Evolutionary conservation across 1,284 basidiomycete species (phyloP).

Genomic region (Pterulicium gracile): DNA sequence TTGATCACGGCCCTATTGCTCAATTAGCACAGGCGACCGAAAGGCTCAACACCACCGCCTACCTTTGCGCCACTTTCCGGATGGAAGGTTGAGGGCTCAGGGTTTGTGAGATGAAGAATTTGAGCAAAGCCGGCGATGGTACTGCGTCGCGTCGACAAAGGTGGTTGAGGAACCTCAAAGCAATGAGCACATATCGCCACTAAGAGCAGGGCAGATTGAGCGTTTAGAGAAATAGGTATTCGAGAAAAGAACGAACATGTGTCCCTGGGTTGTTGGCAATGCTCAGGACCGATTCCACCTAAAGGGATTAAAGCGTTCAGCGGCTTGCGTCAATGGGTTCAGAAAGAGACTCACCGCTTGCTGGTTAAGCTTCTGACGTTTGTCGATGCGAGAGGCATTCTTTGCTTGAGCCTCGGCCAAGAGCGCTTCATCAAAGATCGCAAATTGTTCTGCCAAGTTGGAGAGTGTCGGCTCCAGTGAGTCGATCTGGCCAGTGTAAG

Average conservation of each 20-base stretch:
- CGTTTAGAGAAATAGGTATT: constrained; percentile 2
- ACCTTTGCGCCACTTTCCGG: constrained; percentile 63
- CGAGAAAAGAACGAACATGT: constrained; percentile 42
- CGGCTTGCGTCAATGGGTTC: background rate
- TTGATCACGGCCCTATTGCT: constrained; percentile 63
- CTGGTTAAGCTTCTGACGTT: constrained; percentile 34
- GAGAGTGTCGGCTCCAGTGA: constrained; percentile 34
- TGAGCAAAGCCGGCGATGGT: constrained; percentile 51
- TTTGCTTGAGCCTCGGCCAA: constrained; percentile 32
- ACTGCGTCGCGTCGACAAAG: constrained; percentile 72
- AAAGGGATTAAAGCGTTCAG: constrained; percentile 7
- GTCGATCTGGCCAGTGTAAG: constrained; percentile 37
- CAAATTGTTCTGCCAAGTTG: constrained; percentile 40
- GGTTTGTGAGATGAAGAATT: constrained; percentile 60
- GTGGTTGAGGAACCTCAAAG: constrained; percentile 60
- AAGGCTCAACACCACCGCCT: constrained; percentile 20
- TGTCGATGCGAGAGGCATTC: constrained; percentile 26
- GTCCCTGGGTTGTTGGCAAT: constrained; percentile 58
- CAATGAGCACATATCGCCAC: constrained; percentile 87
- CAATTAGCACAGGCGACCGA: no score
- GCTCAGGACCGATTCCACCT: constrained; percentile 58
- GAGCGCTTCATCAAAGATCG: constrained; percentile 32
- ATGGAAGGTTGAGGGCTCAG: constrained; percentile 78
- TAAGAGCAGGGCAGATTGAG: constrained; percentile 22
- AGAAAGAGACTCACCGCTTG: constrained; percentile 33